Percentiles rank a stretch among this genome's conserved stretches.
Evolutionary conservation across 768 basidiomycete genomes (phyloP).

Genomic region (Boletus pseudopeckii): DNA sequence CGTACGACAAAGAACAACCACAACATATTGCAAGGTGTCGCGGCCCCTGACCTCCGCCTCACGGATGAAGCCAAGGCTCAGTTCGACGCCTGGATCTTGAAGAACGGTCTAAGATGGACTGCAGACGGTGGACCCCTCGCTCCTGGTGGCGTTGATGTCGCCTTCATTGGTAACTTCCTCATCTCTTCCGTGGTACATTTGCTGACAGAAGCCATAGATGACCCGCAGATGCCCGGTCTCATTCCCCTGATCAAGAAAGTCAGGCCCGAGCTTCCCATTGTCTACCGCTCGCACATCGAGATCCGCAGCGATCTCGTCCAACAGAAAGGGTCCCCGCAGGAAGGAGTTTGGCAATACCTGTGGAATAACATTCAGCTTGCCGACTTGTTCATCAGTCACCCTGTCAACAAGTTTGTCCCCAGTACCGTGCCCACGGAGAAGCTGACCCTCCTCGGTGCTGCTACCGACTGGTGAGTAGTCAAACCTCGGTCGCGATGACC

Average conservation of each 20-base stretch:
- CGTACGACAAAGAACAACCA: conserved; percentile 94
- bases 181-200: not conserved
- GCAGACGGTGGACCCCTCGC: conserved; percentile 82
- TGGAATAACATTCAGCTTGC: conserved; percentile 89
- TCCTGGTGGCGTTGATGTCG: conserved; percentile 78
- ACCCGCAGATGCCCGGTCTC: conserved; percentile 92
- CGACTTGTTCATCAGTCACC: conserved; percentile 92
- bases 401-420: conserved; percentile 92
- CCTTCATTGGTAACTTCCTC: conserved; percentile 70
- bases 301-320: conserved; percentile 87
- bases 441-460: conserved; percentile 72
- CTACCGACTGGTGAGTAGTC: conserved; percentile 72
- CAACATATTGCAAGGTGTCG: conserved; percentile 93
- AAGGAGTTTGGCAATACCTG: conserved; percentile 92
- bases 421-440: conserved; percentile 73
- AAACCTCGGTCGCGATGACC: conserved; percentile 11
- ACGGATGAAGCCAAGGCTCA: conserved; percentile 73
- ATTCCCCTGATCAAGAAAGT: conserved; percentile 89
- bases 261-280: conserved; percentile 80
- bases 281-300: conserved; percentile 96
- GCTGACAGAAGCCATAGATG: conserved; percentile 45
- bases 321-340: conserved; percentile 75
- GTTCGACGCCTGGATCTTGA: conserved; percentile 85
- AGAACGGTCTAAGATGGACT: conserved; percentile 88
- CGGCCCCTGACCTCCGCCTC: conserved; percentile 71